Evolutionary conservation across 805 yeast species (phyloP).

Genomic region (Ogataea parapolymorpha): DNA sequence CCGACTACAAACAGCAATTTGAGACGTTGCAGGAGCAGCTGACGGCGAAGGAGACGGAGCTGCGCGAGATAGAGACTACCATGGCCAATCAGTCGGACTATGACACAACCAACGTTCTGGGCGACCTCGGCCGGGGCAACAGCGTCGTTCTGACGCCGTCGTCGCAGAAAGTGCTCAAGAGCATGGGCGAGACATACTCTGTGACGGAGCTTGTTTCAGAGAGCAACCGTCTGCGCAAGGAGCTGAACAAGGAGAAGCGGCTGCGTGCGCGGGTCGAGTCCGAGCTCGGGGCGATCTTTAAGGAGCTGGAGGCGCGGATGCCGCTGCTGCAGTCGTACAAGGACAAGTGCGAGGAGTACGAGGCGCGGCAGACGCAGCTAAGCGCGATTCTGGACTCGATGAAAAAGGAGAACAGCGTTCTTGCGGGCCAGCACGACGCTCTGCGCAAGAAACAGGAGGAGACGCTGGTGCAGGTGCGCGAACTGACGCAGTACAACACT

Average conservation of each 20-base stretch:
- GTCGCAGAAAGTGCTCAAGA: conserved; percentile 51
- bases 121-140: conserved; percentile 18
- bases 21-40: conserved; percentile 36
- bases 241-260: conserved; percentile 63
- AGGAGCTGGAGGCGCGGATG: conserved; percentile 72
- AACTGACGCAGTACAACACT: conserved; percentile 53
- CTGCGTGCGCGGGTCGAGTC: conserved; percentile 67
- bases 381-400: conserved; percentile 52
- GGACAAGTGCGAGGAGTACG: conserved; percentile 53
- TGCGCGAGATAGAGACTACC: conserved; percentile 41
- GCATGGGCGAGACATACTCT: conserved; percentile 46
- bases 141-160: conserved; percentile 45
- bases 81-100: conserved; percentile 39
- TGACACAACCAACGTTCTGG: conserved; percentile 20
- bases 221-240: conserved; percentile 59
- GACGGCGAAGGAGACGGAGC: conserved; percentile 35
- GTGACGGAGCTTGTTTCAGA: conserved; percentile 66
- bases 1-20: conserved; percentile 35
- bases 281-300: conserved; percentile 68
- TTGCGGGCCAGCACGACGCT: conserved; percentile 19
- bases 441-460: conserved; percentile 37
- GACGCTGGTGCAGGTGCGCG: conserved; percentile 42
- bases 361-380: conserved; percentile 54
- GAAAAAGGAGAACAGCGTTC: conserved; percentile 39
- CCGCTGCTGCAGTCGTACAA: conserved; percentile 71